Base-by-base conservation (phyloP, 2,329 filamentous ascomycete genomes). In the Leptodontidium sp. region DNA sequence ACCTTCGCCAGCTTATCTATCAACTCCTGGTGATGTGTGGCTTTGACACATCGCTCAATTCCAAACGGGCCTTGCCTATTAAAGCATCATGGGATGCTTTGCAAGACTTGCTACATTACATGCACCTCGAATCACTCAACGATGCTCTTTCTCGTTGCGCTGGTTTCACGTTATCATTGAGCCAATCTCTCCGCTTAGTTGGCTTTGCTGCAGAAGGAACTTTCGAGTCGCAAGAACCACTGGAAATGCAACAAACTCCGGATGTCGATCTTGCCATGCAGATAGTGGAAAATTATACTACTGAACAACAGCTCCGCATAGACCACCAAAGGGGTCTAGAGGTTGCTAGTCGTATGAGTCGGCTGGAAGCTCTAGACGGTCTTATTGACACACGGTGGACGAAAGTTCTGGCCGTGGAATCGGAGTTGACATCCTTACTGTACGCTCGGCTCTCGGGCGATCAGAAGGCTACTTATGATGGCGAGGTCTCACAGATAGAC, bases 1-100 rank as follows among this genome's bases (percentile, higher is more conserved):
- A 61, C 21, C 61, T 73, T 45, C 71, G 75, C 49, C 69, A 61
- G 38, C 67, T 68, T 1, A 49, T 78, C 2, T 66, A 71, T 26
- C 70, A 68, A 50, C 74, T 78, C 21, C 47, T 78, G 9, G n/a
- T 47, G 49, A 70, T 76, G 15, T 76, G 75, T 64, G 72, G 73
- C 12, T 70, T 77, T 17, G 53, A 74, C 32, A 64, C 65, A 12
- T 55, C 64, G 21, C 47, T 67, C 43, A 58, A 68, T 43, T 57
- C 70, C 15, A 35, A 55, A 5, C 53, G n/a, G 35, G 9, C 5
- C 17, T 26, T 72, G 26, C 71, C 72, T 24, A 26, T 65, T 5
- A 65, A 65, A 45, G 26, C 71, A 11, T 67, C 69, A 55, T 66
- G 66, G 35, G 68, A 63, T 29, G 53, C 66, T 29, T 21, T 76